Evolutionary conservation across 78 protist genomes (phyloP).

Genomic region (Planoprotostelium fungivorum): DNA sequence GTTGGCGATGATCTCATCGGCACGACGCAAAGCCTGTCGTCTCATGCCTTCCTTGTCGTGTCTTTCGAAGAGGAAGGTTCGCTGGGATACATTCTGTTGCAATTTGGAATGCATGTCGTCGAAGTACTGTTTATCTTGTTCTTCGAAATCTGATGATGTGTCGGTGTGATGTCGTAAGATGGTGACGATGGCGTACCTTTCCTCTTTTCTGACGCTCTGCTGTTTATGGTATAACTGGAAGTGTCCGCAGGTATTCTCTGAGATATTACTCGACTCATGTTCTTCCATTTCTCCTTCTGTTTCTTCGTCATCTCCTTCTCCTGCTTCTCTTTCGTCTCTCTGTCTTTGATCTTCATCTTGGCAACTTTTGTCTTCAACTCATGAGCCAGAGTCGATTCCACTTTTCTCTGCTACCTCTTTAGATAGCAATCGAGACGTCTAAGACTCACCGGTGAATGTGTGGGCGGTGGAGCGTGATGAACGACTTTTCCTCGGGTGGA

Average conservation of each 20-base stretch:
- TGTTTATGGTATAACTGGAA: not conserved
- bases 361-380: not conserved
- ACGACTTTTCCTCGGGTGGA: not conserved
- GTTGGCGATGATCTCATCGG: not conserved
- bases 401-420: not conserved
- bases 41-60: not conserved
- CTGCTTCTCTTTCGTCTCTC: not conserved
- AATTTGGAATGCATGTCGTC: not conserved
- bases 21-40: not conserved
- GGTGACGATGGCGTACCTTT: not conserved
- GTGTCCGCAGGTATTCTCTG: not conserved
- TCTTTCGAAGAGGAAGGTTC: not conserved
- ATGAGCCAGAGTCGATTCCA: not conserved
- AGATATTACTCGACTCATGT: not conserved
- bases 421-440: not conserved
- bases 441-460: not conserved
- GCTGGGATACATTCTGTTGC: not conserved
- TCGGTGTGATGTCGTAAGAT: not conserved
- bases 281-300: not conserved
- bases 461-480: not conserved
- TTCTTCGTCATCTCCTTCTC: not conserved
- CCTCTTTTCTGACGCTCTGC: not conserved
- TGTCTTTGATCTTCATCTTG: not conserved
- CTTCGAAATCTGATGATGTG: not conserved
- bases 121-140: not conserved